Conservation (phyloP, 768 basidiomycete species). For the Stropharia rugosoannulata region DNA sequence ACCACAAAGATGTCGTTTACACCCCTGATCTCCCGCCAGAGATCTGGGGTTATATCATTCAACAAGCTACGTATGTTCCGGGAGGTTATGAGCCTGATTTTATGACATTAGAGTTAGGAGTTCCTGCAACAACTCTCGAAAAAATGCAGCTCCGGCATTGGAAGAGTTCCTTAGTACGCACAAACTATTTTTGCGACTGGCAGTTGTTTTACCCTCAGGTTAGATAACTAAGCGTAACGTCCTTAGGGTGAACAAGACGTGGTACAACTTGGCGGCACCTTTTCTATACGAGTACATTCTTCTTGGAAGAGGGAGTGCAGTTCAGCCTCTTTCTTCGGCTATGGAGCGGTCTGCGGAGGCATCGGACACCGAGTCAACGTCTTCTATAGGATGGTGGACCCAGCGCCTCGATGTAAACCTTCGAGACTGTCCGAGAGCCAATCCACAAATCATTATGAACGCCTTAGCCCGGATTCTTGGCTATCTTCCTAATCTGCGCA, state of each 20-base stretch:
- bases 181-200: background rate
- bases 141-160: conserved; percentile 13
- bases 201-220: background rate
- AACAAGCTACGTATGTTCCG: conserved; percentile 24
- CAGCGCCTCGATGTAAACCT: conserved; percentile 20
- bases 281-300: conserved; percentile 22
- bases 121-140: conserved; percentile 10
- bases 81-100: conserved; percentile 18
- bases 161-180: conserved; percentile 23
- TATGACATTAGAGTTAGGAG: conserved; percentile 1
- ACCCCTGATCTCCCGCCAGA: conserved; percentile 25
- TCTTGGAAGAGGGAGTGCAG: conserved; percentile 10
- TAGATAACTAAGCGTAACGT: conserved; percentile 20
- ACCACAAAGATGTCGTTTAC: conserved; percentile 2
- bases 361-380: background rate
- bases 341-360: conserved; percentile 2
- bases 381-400: conserved; percentile 21
- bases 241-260: conserved; percentile 20
- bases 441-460: background rate
- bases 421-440: conserved; percentile 4
- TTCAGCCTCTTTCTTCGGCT: conserved; percentile 8
- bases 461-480: conserved; percentile 13
- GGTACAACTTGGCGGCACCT: conserved; percentile 18
- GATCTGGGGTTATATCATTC: conserved; percentile 25
- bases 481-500: conserved; percentile 18